Evolutionary conservation across 805 yeast genomes (phyloP).

Genomic region (Metschnikowia rubicola): DNA sequence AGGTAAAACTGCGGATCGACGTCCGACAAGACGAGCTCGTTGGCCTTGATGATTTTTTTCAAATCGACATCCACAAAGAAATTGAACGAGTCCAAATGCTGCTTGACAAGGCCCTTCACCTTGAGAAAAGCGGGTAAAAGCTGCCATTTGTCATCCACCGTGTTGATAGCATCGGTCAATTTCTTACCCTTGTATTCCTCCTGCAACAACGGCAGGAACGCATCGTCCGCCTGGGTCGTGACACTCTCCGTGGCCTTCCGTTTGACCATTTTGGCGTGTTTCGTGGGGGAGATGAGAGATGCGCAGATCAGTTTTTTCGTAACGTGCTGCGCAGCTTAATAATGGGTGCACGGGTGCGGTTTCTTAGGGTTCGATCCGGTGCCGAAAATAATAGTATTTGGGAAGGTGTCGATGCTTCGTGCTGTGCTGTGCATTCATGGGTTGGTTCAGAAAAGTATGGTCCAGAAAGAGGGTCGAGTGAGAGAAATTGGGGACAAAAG

Average conservation of each 20-base stretch:
- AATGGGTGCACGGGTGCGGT: slow-evolving; percentile 17
- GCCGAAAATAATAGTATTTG: too few species aligned
- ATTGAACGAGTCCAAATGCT: slow-evolving; percentile 96
- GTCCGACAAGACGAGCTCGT: slow-evolving; percentile 83
- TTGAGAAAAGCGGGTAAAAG: slow-evolving; percentile 91
- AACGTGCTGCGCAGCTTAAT: background rate
- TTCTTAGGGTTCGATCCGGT: too few species aligned
- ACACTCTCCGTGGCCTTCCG: slow-evolving; percentile 12
- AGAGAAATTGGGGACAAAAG: too few species aligned
- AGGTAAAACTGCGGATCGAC: slow-evolving; percentile 96
- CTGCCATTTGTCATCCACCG: slow-evolving; percentile 97
- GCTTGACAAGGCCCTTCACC: slow-evolving; percentile 94
- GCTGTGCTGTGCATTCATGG: too few species aligned
- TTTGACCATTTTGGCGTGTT: slow-evolving; percentile 10
- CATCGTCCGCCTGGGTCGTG: slow-evolving; percentile 41
- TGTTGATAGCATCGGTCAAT: slow-evolving; percentile 80
- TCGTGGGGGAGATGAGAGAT: background rate
- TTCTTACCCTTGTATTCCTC: slow-evolving; percentile 84
- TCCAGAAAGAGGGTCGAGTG: too few species aligned
- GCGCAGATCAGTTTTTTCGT: slow-evolving; percentile 4
- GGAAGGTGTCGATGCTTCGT: too few species aligned
- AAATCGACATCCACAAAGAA: slow-evolving; percentile 92
- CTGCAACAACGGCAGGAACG: slow-evolving; percentile 72
- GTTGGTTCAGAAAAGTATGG: too few species aligned
- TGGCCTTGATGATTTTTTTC: slow-evolving; percentile 88